Percentiles rank a stretch among this genome's conserved stretches.
These are phyloP conservation scores for Zoysia japonica DNA, from an alignment of 176 grass and related monocot genomes.

Conservation along the genomic window DNA sequence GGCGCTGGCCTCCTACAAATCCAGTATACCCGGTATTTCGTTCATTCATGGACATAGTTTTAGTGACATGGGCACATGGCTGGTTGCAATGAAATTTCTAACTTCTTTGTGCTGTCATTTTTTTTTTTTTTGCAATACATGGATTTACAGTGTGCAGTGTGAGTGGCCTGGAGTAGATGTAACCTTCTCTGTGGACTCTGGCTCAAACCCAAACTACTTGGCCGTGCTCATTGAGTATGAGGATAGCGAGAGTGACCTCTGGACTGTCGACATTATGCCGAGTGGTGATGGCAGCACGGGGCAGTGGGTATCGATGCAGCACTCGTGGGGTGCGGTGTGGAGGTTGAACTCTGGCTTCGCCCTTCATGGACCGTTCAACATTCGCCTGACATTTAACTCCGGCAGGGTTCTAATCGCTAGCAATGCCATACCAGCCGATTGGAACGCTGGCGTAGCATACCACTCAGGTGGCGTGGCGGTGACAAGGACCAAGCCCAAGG, in stretches of 20 bases:
- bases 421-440: conserved; percentile 46
- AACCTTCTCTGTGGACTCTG: conserved; percentile 67
- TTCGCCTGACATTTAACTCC: conserved; percentile 49
- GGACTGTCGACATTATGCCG: conserved; percentile 56
- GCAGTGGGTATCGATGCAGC: conserved; percentile 55
- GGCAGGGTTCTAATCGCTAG: conserved; percentile 45
- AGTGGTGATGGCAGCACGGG: not conserved
- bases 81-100: not conserved
- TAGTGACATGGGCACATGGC: not conserved
- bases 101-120: not conserved
- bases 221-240: conserved; percentile 74
- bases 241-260: conserved; percentile 66
- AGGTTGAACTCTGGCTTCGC: conserved; percentile 44
- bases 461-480: conserved; percentile 38
- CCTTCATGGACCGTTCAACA: conserved; percentile 49
- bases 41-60: conserved; percentile 9
- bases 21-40: conserved; percentile 52
- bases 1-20: conserved; percentile 62
- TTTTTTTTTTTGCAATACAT: not conserved
- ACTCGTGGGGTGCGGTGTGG: conserved; percentile 67
- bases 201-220: conserved; percentile 81
- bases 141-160: conserved; percentile 29
- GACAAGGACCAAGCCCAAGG: conserved; percentile 20
- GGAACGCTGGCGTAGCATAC: conserved; percentile 47
- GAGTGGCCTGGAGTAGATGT: conserved; percentile 56